Evolutionary conservation across 1,284 basidiomycete species (phyloP), one percentile per base, ranked within the genome.

Genomic region (Pseudozyma tsukubaensis): DNA sequence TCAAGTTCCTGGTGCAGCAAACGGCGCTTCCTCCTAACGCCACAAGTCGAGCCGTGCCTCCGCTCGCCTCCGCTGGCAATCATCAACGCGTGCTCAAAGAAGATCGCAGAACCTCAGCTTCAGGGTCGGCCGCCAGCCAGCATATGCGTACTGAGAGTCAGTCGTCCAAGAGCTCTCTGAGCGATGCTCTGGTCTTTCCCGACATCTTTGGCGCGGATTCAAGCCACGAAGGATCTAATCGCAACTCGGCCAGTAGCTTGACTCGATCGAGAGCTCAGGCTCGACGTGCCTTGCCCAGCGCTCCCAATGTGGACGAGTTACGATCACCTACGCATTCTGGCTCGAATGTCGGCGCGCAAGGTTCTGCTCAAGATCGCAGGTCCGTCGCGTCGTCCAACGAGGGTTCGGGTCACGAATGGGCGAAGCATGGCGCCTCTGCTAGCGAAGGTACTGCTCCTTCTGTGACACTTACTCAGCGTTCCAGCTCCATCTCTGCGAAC

Each of bases 1-100:
- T 84, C 64, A 84, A 84, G 53, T 84, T 84, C 48, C 63, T 81
- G 44, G 72, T 84, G 14, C 67, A 79, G 43, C 68, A 79, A 42
- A 72, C 60, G 7, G 70, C 68, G 11, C 75, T 77, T 5, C 58
- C 75, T 5, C 32, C 59, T 40, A 62, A 77, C 21, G 47, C 73
- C 9, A 69, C 58, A 7, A 59, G 57, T 10, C 62, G 72, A 39
- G 70, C 74, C 24, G 54, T 79, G 67, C 70, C 76, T 9, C 78
- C 78, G 12, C 77, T 75, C 1, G 63, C 68, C 14, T 58, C 73
- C 12, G 34, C 50, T 18, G 29, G 36, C 24, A 69, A 42, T n/a
- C 60, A 66, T 12, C 64, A 55, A 19, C 59, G 58, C 32, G 45
- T 63, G 36, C 42, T 71, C 34, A 55, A 70, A 35, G 64, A 71